phyloP scores from a whole-genome alignment of 495 filamentous ascomycete species.

The Hyaloscypha bicolor region DNA sequence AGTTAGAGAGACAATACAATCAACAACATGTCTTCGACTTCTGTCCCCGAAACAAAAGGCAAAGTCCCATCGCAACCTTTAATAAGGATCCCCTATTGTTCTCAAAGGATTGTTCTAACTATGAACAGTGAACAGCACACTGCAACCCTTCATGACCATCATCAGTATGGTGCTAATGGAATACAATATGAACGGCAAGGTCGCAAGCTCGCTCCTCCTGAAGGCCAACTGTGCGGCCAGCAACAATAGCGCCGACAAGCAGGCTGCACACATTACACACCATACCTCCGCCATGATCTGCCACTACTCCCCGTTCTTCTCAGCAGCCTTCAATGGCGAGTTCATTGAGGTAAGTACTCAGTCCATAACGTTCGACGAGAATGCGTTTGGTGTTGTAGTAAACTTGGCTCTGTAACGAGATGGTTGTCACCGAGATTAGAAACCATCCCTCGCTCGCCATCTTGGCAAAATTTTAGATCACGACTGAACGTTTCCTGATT shows the following conservation, averaged over 20 bases:
- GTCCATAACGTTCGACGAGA: neutral
- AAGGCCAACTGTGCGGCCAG: neutral
- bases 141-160: neutral
- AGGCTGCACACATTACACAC: neutral
- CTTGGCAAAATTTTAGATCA: neutral
- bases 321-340: neutral
- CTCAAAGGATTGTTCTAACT: neutral
- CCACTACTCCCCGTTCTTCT: constrained; percentile 12
- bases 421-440: neutral
- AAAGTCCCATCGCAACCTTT: neutral
- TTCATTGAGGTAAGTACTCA: neutral
- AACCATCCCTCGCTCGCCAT: neutral
- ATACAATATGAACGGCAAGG: neutral
- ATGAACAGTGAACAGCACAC: neutral
- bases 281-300: neutral
- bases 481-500: neutral
- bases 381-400: constrained; percentile 7
- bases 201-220: neutral
- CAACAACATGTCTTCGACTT: neutral
- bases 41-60: neutral
- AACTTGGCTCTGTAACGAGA: constrained; percentile 14
- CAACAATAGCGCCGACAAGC: neutral
- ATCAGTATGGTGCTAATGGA: neutral
- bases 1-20: neutral
- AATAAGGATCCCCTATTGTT: neutral